Base-by-base conservation (phyloP, 1,284 basidiomycete genomes). In the Moesziomyces sp. region DNA sequence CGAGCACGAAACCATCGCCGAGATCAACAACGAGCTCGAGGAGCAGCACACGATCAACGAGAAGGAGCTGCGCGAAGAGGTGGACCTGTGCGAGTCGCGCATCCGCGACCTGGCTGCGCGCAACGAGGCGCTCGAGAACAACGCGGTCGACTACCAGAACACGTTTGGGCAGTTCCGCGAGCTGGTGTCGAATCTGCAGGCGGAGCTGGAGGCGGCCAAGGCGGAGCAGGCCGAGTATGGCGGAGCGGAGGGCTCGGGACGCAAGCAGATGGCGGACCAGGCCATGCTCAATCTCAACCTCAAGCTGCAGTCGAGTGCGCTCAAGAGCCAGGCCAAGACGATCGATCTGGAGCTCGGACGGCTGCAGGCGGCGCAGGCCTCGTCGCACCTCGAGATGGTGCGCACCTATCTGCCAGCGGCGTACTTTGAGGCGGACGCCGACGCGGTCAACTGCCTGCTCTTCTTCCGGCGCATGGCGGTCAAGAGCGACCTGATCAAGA, bases 11-110 rank as follows among this genome's bases (percentile, higher is more conserved):
- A 90, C 95, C 14, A 89, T 99, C 52, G 93, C 95, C 84, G 95
- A 98, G 78, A 90, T 99, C 57, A 94, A 91, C 71, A 96, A 99
- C 76, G 97, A 99, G 85, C 88, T 99, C 3, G 97, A 99, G 84
- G 96, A 99, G 85, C 94, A 93, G 79, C 96, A 99, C 77, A 84
- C 93, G 8, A 96, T 97, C 85, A 93, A 94, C 0, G 96, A 98
- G 86, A 94, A 93, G 85, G 89, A 91, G 44, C 86, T 99, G 71
- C 91, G 95, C 78, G 93, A 93, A 58, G 95, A 97, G 60, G 88
- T 98, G 45, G 91, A 77, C 48, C 55, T 64, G 19, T 58, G 60
- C 53, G 80, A 77, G 19, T 74, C 74, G 1, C 59, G 58, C 35
- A 51, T 77, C 21, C 69, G 69, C 21, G 70, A 80, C 23, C 63